Conservation (phyloP, 805 yeast species). For the Yueomyces sp. region DNA sequence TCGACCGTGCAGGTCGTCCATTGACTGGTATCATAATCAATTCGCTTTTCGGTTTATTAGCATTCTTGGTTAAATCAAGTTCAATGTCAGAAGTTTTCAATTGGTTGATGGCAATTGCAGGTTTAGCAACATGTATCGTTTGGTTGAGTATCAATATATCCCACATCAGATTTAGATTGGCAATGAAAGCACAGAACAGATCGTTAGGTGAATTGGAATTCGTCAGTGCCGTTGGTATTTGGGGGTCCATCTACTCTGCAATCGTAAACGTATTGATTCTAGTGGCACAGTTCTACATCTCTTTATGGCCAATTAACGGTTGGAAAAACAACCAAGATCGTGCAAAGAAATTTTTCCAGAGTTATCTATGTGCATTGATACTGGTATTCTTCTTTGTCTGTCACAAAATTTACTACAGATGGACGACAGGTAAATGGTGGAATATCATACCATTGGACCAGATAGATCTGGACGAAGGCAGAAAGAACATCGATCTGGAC, state of each 20-base stretch:
- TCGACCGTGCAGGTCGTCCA: conserved; percentile 41
- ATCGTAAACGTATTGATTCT: conserved; percentile 38
- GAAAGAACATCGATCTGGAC: conserved; percentile 37
- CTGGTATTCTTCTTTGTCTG: conserved; percentile 34
- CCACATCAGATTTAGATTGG: conserved; percentile 45
- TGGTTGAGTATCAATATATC: conserved; percentile 44
- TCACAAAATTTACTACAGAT: conserved; percentile 33
- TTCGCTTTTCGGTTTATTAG: conserved; percentile 36
- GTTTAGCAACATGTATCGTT: conserved; percentile 42
- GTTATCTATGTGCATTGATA: conserved; percentile 44
- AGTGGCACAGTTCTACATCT: conserved; percentile 58
- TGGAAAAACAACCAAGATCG: conserved; percentile 21
- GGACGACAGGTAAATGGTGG: conserved; percentile 8
- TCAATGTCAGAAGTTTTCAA: conserved; percentile 36
- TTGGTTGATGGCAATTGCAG: conserved; percentile 47
- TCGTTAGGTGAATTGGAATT: conserved; percentile 8
- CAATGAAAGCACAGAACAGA: conserved; percentile 33
- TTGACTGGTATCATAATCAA: conserved; percentile 32
- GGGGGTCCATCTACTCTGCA: conserved; percentile 44
- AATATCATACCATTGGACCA: conserved; percentile 27
- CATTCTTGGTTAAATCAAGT: conserved; percentile 39
- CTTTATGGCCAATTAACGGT: conserved; percentile 45
- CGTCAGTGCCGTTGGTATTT: conserved; percentile 31
- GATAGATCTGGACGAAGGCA: conserved; percentile 41
- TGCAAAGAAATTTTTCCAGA: conserved; percentile 39